Evolutionary conservation across 2,329 filamentous ascomycete genomes (phyloP).

Genomic region (Hypoxylon sp.): DNA sequence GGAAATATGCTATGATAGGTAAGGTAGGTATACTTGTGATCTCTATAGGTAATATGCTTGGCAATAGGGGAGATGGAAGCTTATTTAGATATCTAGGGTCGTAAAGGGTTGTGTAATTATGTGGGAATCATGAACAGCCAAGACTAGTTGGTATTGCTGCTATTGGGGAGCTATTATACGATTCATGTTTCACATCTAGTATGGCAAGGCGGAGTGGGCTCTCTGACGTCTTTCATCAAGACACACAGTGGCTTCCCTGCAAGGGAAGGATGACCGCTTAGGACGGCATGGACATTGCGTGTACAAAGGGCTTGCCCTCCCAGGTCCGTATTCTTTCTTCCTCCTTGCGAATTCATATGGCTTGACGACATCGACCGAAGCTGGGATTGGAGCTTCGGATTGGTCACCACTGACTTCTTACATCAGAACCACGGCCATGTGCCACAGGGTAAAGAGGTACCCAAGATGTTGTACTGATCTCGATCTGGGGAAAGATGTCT

Average conservation of each 20-base stretch:
- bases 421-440: constrained; percentile 6
- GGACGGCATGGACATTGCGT: constrained; percentile 22
- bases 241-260: constrained; percentile 23
- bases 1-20: constrained; percentile 3
- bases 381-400: constrained; percentile 38
- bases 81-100: constrained; percentile 19
- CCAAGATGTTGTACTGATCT: constrained; percentile 31
- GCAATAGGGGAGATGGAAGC: constrained; percentile 15
- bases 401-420: constrained; percentile 32
- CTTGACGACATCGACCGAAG: constrained; percentile 34
- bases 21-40: constrained; percentile 14
- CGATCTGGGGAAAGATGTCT: constrained; percentile 28
- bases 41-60: constrained; percentile 27
- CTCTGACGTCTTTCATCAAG: constrained; percentile 44
- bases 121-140: constrained; percentile 37
- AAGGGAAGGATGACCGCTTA: constrained; percentile 31
- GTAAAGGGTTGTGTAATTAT: constrained; percentile 30
- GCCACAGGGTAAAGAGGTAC: constrained; percentile 13
- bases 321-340: constrained; percentile 20
- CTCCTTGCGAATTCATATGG: constrained; percentile 24
- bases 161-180: constrained; percentile 33
- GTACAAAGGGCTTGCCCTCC: constrained; percentile 32
- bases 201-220: constrained; percentile 14
- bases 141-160: constrained; percentile 15
- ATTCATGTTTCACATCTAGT: constrained; percentile 23